Conservation (phyloP, 495 filamentous ascomycete genomes). For the Neurospora sp. region DNA sequence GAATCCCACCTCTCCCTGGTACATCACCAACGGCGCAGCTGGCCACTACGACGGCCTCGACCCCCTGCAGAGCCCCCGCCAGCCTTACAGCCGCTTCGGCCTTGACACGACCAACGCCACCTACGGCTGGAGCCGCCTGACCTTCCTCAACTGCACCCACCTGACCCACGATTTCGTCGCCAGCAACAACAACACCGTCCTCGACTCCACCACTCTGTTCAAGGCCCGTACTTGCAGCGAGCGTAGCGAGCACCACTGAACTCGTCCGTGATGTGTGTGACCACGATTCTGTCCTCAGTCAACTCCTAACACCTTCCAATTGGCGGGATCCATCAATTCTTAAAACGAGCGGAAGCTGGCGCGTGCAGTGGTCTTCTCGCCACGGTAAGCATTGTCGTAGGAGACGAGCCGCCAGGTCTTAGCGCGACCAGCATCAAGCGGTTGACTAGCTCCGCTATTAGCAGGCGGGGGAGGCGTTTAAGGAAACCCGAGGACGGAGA, state of each 20-base stretch:
- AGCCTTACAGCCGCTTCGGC: constrained; percentile 3
- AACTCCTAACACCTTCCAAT: not conserved
- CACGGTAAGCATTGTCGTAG: not conserved
- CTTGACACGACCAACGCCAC: constrained; percentile 8
- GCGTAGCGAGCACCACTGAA: not conserved
- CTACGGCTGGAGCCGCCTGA: constrained; percentile 23
- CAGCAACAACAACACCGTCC: constrained; percentile 19
- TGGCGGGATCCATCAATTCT: not conserved
- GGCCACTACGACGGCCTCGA: constrained; percentile 32
- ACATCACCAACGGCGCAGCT: constrained; percentile 38
- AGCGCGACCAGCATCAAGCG: not conserved
- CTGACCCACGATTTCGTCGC: constrained; percentile 24
- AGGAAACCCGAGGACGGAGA: not conserved
- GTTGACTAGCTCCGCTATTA: not conserved
- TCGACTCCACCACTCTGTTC: constrained; percentile 25
- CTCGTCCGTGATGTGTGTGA: not conserved
- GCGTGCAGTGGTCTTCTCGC: not conserved
- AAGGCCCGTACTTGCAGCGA: constrained; percentile 7
- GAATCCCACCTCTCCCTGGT: constrained; percentile 40
- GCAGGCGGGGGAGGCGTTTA: not conserved
- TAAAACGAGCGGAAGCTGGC: not conserved
- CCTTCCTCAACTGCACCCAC: constrained; percentile 27
- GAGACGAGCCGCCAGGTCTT: not conserved
- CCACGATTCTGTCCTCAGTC: not conserved
- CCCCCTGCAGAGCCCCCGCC: not conserved